Conservation (phyloP, 176 grass and related monocot species). For the Zizania latifolia region DNA sequence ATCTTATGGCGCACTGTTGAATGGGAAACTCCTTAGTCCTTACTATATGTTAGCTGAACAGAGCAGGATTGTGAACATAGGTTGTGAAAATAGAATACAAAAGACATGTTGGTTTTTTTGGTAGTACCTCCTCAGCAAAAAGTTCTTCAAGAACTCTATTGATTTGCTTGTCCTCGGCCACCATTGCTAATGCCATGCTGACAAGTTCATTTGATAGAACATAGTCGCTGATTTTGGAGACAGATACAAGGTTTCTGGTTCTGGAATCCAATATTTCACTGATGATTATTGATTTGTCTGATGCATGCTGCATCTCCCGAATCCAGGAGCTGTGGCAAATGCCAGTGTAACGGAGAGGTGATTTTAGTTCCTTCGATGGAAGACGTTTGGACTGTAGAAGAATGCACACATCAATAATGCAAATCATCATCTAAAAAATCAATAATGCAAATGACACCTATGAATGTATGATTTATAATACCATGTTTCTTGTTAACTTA, state of each 20-base stretch:
- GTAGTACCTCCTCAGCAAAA: constrained; percentile 84
- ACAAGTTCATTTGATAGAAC: constrained; percentile 94
- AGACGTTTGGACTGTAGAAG: constrained; percentile 81
- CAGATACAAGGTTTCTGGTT: constrained; percentile 90
- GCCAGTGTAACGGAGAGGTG: constrained; percentile 50
- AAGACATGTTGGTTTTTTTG: not conserved
- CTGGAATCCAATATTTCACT: constrained; percentile 96
- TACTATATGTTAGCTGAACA: not conserved
- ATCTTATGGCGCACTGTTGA: not conserved
- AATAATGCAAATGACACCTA: constrained; percentile 18
- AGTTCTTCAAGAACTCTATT: constrained; percentile 94
- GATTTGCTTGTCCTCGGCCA: constrained; percentile 98
- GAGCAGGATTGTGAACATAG: not conserved
- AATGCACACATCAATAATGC: constrained; percentile 22
- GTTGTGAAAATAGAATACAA: not conserved
- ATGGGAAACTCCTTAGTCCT: not conserved
- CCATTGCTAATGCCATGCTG: constrained; percentile 99
- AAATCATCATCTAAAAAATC: too few species aligned
- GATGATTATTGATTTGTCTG: constrained; percentile 97
- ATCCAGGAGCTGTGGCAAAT: constrained; percentile 87
- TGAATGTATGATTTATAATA: not conserved
- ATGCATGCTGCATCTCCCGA: constrained; percentile 94
- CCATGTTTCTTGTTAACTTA: constrained; percentile 6
- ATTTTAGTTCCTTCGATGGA: constrained; percentile 71
- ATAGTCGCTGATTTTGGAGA: constrained; percentile 97